Evolutionary conservation across 139 green algal species (phyloP).

Genomic region (Ettlia oleoabundans): DNA sequence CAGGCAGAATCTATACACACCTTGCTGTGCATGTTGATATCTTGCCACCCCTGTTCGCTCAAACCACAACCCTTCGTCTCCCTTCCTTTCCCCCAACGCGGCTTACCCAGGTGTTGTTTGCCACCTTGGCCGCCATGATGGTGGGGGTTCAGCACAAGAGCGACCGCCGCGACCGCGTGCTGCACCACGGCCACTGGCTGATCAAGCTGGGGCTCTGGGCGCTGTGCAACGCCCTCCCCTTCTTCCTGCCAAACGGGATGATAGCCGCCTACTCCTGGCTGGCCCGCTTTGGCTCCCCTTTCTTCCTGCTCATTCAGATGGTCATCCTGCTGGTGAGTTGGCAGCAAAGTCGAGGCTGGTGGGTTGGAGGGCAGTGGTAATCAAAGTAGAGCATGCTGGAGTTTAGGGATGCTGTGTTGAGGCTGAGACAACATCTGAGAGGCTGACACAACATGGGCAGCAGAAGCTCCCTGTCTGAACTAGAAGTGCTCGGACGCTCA

Average conservation of each 20-base stretch:
- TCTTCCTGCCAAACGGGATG: constrained; percentile 83
- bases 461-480: no score
- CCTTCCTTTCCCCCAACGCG: background rate
- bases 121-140: constrained; percentile 76
- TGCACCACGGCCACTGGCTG: constrained; percentile 92
- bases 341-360: no score
- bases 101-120: constrained; percentile 83
- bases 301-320: constrained; percentile 97
- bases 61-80: no score
- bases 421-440: no score
- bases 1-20: no score
- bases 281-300: constrained; percentile 82
- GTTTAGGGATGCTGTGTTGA: no score
- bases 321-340: constrained; percentile 33
- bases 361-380: no score
- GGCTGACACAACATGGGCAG: no score
- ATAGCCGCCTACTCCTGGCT: constrained; percentile 81
- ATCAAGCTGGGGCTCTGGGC: constrained; percentile 89
- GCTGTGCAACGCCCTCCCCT: constrained; percentile 79
- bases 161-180: constrained; percentile 78
- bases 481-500: no score
- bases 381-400: no score
- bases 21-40: no score
- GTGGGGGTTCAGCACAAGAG: constrained; percentile 81
- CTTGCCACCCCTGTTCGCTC: no score